phyloP scores from a whole-genome alignment of 306 rosid genomes.

The Lathyrus aphaca region DNA sequence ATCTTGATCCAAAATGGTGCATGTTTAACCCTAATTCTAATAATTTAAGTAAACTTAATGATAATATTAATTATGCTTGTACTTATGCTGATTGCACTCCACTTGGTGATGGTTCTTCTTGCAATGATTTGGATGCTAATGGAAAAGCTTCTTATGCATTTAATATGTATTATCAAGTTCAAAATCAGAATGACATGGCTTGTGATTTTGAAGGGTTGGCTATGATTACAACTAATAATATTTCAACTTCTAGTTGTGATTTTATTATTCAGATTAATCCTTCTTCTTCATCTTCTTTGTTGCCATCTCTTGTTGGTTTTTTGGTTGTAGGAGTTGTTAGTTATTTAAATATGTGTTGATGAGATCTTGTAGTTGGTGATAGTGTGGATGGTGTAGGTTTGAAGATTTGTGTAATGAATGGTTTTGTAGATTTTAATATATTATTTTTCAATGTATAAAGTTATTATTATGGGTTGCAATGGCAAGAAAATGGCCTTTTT shows the following conservation, averaged over 20 bases:
- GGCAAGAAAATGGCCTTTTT: not conserved
- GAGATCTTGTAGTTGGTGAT: slow-evolving; percentile 21
- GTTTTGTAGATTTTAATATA: not conserved
- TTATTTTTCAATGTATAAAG: not conserved
- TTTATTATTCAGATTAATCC: slow-evolving; percentile 76
- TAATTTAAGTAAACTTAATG: slow-evolving; percentile 73
- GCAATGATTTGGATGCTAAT: slow-evolving; percentile 80
- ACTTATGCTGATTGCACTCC: slow-evolving; percentile 77
- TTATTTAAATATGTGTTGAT: slow-evolving; percentile 3
- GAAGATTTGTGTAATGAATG: slow-evolving; percentile 29
- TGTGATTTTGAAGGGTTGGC: slow-evolving; percentile 94
- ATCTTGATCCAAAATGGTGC: slow-evolving; percentile 81
- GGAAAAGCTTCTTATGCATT: slow-evolving; percentile 93
- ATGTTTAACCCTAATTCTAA: slow-evolving; percentile 70
- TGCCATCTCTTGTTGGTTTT: slow-evolving; percentile 39
- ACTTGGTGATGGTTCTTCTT: slow-evolving; percentile 89
- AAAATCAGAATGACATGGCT: slow-evolving; percentile 74
- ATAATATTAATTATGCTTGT: slow-evolving; percentile 82
- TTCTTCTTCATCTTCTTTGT: slow-evolving; percentile 47
- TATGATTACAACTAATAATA: slow-evolving; percentile 58
- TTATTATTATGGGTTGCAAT: not conserved
- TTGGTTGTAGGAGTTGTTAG: slow-evolving; percentile 29
- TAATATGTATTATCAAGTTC: slow-evolving; percentile 83
- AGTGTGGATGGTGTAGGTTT: slow-evolving; percentile 17
- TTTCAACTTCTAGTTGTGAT: slow-evolving; percentile 81